Conservation (phyloP, 2,329 filamentous ascomycete species). For the Colletotrichum sp. region DNA sequence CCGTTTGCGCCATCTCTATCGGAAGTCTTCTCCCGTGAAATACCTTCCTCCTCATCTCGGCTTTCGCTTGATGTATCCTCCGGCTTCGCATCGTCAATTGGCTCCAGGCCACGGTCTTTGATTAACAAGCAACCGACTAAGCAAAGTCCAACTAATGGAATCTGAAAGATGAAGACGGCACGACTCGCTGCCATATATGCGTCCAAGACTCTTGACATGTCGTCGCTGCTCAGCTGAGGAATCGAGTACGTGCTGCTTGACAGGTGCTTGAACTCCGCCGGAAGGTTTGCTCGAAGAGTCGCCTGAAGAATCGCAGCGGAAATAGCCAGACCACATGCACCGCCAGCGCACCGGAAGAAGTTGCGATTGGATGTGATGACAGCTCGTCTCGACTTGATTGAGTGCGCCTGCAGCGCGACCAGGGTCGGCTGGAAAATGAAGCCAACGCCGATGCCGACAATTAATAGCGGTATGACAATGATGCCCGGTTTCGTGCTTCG, state of each 20-base stretch:
- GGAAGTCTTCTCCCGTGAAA: background rate
- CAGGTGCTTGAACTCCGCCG: conserved; percentile 27
- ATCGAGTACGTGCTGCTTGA: conserved; percentile 33
- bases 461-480: conserved; percentile 54
- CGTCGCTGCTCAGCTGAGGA: conserved; percentile 13
- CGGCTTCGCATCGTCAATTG: background rate
- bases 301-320: conserved; percentile 54
- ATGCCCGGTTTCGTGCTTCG: conserved; percentile 47
- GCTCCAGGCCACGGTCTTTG: conserved; percentile 52
- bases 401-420: conserved; percentile 64
- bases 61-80: background rate
- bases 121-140: conserved; percentile 56
- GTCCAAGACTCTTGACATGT: conserved; percentile 26
- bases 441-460: conserved; percentile 60
- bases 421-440: conserved; percentile 53
- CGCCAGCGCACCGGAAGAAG: conserved; percentile 65
- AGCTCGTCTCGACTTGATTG: conserved; percentile 60
- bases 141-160: conserved; percentile 57
- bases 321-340: conserved; percentile 61
- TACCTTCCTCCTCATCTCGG: conserved; percentile 1
- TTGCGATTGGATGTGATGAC: conserved; percentile 68
- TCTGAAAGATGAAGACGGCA: conserved; percentile 61
- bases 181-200: conserved; percentile 59
- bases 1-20: too few relatives aligned
- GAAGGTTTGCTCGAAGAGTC: conserved; percentile 29